Evolutionary conservation across 2,329 filamentous ascomycete species (phyloP).

Genomic region (Penicillium sp.): DNA sequence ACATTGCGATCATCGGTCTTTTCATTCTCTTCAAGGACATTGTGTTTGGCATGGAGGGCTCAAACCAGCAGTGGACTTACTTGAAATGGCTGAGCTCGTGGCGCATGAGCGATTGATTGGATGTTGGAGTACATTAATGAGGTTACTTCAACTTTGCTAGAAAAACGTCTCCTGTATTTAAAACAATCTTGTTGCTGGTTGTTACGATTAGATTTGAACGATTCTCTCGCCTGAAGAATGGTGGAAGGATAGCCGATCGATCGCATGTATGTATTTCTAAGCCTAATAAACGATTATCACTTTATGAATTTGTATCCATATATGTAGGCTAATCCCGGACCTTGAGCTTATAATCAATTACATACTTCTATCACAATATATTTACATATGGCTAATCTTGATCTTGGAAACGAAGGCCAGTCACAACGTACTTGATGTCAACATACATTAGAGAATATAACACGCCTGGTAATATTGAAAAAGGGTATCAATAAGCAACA

Average conservation of each 20-base stretch:
- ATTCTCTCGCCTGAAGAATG: neutral
- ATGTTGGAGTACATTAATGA: neutral
- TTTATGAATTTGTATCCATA: neutral
- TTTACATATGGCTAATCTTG: neutral
- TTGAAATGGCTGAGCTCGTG: conserved; percentile 90
- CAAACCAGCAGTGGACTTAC: conserved; percentile 79
- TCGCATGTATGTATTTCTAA: neutral
- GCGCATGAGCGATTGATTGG: conserved; percentile 65
- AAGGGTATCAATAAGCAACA: neutral
- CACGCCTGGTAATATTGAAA: neutral
- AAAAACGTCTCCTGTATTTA: neutral
- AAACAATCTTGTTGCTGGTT: neutral
- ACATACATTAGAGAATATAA: neutral
- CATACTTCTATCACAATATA: neutral
- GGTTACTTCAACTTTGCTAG: neutral
- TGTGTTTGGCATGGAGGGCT: conserved; percentile 91
- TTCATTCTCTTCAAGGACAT: conserved; percentile 91
- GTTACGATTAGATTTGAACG: neutral
- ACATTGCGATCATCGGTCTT: conserved; percentile 69
- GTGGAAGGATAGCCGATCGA: neutral
- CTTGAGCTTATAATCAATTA: neutral
- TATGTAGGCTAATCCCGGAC: neutral
- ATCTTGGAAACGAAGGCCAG: too few species aligned
- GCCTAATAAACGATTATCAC: neutral
- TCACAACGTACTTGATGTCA: too few species aligned